Base-by-base conservation (phyloP, 1,284 basidiomycete genomes). In the Apiotrichum gamsii region DNA sequence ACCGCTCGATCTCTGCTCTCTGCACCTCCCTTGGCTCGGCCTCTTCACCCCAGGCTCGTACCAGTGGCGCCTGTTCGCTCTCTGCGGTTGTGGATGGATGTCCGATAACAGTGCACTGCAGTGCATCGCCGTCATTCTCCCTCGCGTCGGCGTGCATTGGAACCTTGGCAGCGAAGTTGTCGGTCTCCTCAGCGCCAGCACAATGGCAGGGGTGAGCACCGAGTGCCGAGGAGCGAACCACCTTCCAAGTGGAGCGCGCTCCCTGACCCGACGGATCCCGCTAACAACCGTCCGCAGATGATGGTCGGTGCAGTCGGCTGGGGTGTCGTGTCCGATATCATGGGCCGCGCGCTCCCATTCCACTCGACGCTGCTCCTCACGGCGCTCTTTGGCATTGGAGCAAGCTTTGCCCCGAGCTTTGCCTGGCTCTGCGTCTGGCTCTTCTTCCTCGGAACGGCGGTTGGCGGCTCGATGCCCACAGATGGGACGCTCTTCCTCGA, bases 401-500 rank as follows among this genome's bases (percentile, higher is more conserved):
- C 88, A 0, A 83, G 87, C 0, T 81, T 90, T 49, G 77, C 87
- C 0, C 80, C 77, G n/a, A 82, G 80, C 0, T 96, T 90, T 64
- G 49, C 59, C 1, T 69, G 78, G 33, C 76, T 97, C 8, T 95
- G 91, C 60, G 46, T 87, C 8, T 74, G 83, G 13, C 77, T 96
- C 8, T 95, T 97, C 67, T 77, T 87, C 29, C 77, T 98, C 1
- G 94, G 94, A 2, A 93, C 85, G 39, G 88, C 91, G 4, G 87
- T 96, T 1, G 69, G 68, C 11, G 69, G 89, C 10, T 91, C 87
- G 2, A 94, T 96, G 90, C 94, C 93, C 0, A 96, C 91, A 0
- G 93, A 97, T 61, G 93, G 93, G 3, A 95, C 90, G 0, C 80
- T 95, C 5, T 82, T 97, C 42, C 78, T 96, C 4, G 94, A 98